Evolutionary conservation across 257 asterid species (phyloP).

Genomic region (Eustoma russellianum): DNA sequence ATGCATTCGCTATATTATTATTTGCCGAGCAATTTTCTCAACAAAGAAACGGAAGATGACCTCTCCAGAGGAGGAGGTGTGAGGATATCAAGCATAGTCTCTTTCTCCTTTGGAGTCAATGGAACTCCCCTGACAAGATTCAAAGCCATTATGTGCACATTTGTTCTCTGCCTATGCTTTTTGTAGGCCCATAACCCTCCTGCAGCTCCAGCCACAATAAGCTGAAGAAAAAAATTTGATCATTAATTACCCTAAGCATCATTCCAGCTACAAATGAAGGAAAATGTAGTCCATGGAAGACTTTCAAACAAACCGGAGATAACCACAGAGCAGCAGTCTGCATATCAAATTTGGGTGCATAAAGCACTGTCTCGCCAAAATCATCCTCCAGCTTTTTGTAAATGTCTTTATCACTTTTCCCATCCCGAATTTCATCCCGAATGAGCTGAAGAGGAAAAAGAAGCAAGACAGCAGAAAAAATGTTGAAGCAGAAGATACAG

Average conservation of each 20-base stretch:
- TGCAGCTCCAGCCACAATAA: slow-evolving; percentile 64
- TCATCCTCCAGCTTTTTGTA: slow-evolving; percentile 78
- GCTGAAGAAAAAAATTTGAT: slow-evolving; percentile 24
- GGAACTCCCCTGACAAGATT: slow-evolving; percentile 83
- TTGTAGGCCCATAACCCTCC: slow-evolving; percentile 79
- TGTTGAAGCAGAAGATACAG: background rate
- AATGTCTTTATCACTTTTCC: slow-evolving; percentile 43
- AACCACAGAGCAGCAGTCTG: slow-evolving; percentile 96
- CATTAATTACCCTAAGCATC: background rate
- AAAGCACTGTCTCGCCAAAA: slow-evolving; percentile 87
- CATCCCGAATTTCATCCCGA: slow-evolving; percentile 64
- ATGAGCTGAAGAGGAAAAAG: slow-evolving; percentile 36
- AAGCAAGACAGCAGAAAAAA: background rate
- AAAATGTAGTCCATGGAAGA: background rate
- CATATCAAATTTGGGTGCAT: slow-evolving; percentile 78
- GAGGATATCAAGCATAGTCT: slow-evolving; percentile 76
- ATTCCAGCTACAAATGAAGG: background rate
- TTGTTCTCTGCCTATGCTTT: slow-evolving; percentile 59
- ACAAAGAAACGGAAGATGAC: slow-evolving; percentile 38
- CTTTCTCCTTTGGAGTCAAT: slow-evolving; percentile 76
- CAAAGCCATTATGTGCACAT: slow-evolving; percentile 82
- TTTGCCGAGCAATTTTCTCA: slow-evolving; percentile 30
- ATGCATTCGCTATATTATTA: no score
- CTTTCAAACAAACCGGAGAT: slow-evolving; percentile 55
- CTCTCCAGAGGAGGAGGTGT: slow-evolving; percentile 56